Evolutionary conservation across 805 yeast genomes (phyloP).

Genomic region (Maudiozyma bulderi): DNA sequence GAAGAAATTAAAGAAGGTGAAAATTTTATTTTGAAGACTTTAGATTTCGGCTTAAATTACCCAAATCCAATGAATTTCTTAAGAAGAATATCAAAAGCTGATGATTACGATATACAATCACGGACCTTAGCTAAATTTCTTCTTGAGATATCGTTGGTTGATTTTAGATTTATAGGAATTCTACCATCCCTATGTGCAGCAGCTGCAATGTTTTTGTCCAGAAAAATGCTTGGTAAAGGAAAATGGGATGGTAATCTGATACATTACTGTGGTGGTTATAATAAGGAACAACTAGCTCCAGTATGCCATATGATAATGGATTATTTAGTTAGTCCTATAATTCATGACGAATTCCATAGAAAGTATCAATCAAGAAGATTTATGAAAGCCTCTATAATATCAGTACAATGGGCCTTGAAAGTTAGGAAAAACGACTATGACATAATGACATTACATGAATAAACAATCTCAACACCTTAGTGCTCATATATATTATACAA

Average conservation of each 20-base stretch:
- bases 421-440: constrained; percentile 31
- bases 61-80: constrained; percentile 92
- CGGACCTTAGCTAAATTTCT: constrained; percentile 85
- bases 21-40: constrained; percentile 61
- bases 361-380: constrained; percentile 85
- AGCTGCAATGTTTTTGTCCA: constrained; percentile 77
- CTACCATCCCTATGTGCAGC: constrained; percentile 81
- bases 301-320: constrained; percentile 67
- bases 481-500: not conserved
- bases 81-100: constrained; percentile 87
- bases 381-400: constrained; percentile 72
- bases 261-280: constrained; percentile 87
- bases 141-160: constrained; percentile 71
- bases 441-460: constrained; percentile 32
- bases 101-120: constrained; percentile 82
- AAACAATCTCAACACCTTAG: not conserved
- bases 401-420: constrained; percentile 77
- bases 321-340: constrained; percentile 69
- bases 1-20: constrained; percentile 83
- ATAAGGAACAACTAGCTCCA: constrained; percentile 60
- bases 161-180: constrained; percentile 66
- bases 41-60: constrained; percentile 69
- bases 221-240: constrained; percentile 60
- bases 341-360: constrained; percentile 85
- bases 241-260: constrained; percentile 82